A percentile compares a stretch with the other conserved stretches of the same genome.
Conservation (phyloP, 306 rosid species). For the Glycyrrhiza uralensis region DNA sequence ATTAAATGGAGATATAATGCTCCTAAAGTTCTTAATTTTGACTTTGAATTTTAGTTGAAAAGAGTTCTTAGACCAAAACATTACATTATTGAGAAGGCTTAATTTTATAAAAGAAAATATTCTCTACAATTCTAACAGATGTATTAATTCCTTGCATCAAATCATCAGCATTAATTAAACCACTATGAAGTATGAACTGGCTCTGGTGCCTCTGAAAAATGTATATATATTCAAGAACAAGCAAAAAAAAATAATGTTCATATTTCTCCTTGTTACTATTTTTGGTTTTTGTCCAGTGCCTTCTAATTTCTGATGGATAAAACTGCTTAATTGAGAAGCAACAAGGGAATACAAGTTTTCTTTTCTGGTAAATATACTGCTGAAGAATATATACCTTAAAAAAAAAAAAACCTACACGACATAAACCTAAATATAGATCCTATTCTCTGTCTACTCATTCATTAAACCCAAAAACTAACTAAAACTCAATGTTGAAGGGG, state of each 20-base stretch:
- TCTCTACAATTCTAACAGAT: conserved; percentile 21
- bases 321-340: conserved; percentile 29
- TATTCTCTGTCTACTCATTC: conserved; percentile 4
- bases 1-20: neutral
- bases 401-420: neutral
- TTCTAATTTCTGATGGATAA: conserved; percentile 18
- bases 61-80: neutral
- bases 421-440: conserved; percentile 26
- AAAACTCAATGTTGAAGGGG: conserved; percentile 6
- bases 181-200: neutral
- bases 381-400: conserved; percentile 22
- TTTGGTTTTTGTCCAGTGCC: conserved; percentile 5
- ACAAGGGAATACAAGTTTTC: conserved; percentile 11
- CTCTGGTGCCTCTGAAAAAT: neutral
- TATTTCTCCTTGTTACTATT: conserved; percentile 17
- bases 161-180: conserved; percentile 10
- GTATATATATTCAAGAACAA: neutral
- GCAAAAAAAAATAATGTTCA: conserved; percentile 24
- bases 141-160: conserved; percentile 18
- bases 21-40: neutral
- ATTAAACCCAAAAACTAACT: conserved; percentile 13
- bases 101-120: neutral
- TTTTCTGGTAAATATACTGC: conserved; percentile 9
- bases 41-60: neutral
- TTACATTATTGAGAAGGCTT: neutral